Conservation (phyloP, 2,329 filamentous ascomycete genomes). For the Pseudopithomyces maydicus region DNA sequence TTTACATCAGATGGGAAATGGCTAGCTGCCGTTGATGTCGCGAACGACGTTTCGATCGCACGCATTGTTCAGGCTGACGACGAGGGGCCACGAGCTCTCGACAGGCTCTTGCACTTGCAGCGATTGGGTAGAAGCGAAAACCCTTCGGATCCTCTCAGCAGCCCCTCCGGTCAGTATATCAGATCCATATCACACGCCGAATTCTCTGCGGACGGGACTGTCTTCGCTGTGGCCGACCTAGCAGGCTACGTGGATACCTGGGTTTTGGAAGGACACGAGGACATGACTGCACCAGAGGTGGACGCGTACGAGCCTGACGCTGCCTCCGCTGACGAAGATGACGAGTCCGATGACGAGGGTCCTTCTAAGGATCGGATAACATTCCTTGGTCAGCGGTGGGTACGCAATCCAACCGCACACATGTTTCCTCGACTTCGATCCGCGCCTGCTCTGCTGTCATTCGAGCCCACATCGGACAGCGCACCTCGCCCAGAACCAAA, state of each 20-base stretch:
- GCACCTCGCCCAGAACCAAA: conserved; percentile 39
- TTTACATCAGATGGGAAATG: conserved; percentile 74
- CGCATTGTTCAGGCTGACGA: conserved; percentile 53
- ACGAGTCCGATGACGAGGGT: conserved; percentile 54
- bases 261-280: conserved; percentile 67
- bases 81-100: conserved; percentile 45
- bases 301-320: conserved; percentile 41
- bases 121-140: conserved; percentile 39
- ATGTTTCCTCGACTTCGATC: conserved; percentile 53
- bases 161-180: conserved; percentile 76
- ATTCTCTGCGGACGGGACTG: conserved; percentile 80
- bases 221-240: conserved; percentile 80
- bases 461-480: conserved; percentile 45
- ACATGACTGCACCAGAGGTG: conserved; percentile 50
- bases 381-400: conserved; percentile 71
- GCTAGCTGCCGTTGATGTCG: conserved; percentile 61
- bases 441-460: conserved; percentile 52
- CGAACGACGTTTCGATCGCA: conserved; percentile 53
- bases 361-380: conserved; percentile 51
- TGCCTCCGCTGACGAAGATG: conserved; percentile 27
- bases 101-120: conserved; percentile 45
- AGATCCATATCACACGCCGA: conserved; percentile 73
- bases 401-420: conserved; percentile 69
- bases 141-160: conserved; percentile 54
- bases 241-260: conserved; percentile 88